Conservation (phyloP, 2,329 filamentous ascomycete species). For the Neophaeococcomyces mojaviensis region DNA sequence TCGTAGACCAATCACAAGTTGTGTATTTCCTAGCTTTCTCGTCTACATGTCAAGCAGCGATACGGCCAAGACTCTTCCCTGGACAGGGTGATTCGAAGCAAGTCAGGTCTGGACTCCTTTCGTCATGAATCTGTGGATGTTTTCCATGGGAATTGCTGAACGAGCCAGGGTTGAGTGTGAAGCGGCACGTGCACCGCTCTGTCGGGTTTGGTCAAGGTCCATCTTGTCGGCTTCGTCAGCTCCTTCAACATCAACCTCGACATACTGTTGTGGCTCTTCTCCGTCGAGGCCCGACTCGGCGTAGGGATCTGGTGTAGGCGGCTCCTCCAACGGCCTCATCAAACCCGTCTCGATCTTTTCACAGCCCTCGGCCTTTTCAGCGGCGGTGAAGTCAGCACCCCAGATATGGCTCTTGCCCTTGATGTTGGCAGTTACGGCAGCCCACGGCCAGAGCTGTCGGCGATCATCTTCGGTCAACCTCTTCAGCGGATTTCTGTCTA, state of each 20-base stretch:
- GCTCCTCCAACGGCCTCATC: constrained; percentile 37
- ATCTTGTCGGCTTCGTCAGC: constrained; percentile 35
- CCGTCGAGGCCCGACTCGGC: constrained; percentile 33
- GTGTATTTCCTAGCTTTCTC: too few species aligned
- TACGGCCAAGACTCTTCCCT: too few species aligned
- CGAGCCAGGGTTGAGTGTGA: constrained; percentile 23
- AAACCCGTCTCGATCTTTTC: constrained; percentile 46
- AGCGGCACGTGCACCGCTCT: constrained; percentile 29
- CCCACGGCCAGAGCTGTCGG: constrained; percentile 54
- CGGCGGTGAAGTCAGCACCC: constrained; percentile 62
- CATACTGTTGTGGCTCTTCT: constrained; percentile 30
- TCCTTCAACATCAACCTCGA: constrained; percentile 46
- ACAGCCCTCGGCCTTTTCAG: constrained; percentile 40
- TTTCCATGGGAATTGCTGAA: constrained; percentile 36
- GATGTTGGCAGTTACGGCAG: constrained; percentile 41
- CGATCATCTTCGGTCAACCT: constrained; percentile 42
- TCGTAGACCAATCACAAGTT: too few species aligned
- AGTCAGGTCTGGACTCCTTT: constrained; percentile 30
- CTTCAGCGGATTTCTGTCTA: neutral
- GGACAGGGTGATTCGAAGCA: too few species aligned
- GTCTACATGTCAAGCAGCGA: too few species aligned
- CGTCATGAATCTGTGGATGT: constrained; percentile 45
- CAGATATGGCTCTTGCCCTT: constrained; percentile 43
- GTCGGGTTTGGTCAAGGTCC: constrained; percentile 30
- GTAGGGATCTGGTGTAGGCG: constrained; percentile 36